Conservation (phyloP, 73 alveolate genomes). For the Paramecium tetraurelia region DNA sequence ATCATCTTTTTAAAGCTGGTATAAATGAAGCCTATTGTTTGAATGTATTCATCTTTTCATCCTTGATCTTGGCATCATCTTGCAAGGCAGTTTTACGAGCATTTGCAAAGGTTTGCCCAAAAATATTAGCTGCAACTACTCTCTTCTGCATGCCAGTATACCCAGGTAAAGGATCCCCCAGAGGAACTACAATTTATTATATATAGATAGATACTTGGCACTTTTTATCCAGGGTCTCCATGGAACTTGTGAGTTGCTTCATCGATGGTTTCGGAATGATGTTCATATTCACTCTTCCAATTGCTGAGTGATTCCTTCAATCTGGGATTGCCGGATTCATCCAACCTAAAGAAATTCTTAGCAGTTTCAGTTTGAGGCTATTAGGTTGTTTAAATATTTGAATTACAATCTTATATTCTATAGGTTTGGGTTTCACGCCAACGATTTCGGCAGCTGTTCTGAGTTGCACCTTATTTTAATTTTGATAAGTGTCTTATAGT, state of each 20-base stretch:
- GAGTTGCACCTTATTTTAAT: slow-evolving; percentile 49
- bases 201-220: neutral
- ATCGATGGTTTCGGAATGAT: neutral
- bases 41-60: slow-evolving; percentile 56
- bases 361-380: slow-evolving; percentile 56
- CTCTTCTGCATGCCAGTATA: slow-evolving; percentile 61
- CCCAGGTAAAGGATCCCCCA: slow-evolving; percentile 64
- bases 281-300: neutral
- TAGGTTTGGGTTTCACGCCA: slow-evolving; percentile 52
- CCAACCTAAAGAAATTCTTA: slow-evolving; percentile 8
- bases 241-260: slow-evolving; percentile 52
- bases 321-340: slow-evolving; percentile 13
- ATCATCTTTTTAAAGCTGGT: slow-evolving; percentile 61
- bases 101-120: slow-evolving; percentile 66
- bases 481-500: slow-evolving; percentile 53
- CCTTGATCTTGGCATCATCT: slow-evolving; percentile 42
- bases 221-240: slow-evolving; percentile 59
- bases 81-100: slow-evolving; percentile 58
- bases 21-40: slow-evolving; percentile 28
- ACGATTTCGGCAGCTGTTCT: slow-evolving; percentile 67
- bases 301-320: neutral
- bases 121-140: slow-evolving; percentile 63
- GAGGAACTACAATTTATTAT: neutral
- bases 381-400: neutral
- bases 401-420: slow-evolving; percentile 50